Conservation (phyloP, 805 yeast species). For the Pichia exigua region DNA sequence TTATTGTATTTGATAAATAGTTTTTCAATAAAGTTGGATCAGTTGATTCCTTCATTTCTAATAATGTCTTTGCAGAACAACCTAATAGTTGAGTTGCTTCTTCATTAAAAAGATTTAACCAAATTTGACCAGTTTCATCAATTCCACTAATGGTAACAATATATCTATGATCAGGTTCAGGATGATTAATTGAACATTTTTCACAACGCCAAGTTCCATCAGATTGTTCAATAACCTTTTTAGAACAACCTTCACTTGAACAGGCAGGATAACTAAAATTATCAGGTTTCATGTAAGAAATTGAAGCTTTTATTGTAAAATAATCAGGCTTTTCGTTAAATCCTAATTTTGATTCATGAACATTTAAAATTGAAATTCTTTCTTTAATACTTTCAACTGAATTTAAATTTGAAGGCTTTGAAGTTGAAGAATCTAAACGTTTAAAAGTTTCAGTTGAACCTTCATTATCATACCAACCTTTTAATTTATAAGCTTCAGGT, state of each 20-base stretch:
- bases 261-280: constrained; percentile 90
- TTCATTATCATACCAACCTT: constrained; percentile 90
- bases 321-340: constrained; percentile 71
- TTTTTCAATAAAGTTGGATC: constrained; percentile 30
- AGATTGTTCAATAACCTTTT: constrained; percentile 69
- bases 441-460: constrained; percentile 61
- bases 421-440: constrained; percentile 40
- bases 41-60: constrained; percentile 43
- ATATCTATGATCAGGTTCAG: constrained; percentile 71
- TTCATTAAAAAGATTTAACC: constrained; percentile 84
- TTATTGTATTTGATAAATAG: constrained; percentile 27
- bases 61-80: constrained; percentile 53
- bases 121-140: constrained; percentile 75
- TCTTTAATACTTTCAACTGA: constrained; percentile 38
- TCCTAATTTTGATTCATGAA: constrained; percentile 63
- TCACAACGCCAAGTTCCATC: constrained; percentile 90
- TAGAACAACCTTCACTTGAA: constrained; percentile 63
- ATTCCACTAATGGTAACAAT: constrained; percentile 67
- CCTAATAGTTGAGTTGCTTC: constrained; percentile 63
- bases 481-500: constrained; percentile 76
- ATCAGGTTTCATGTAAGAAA: constrained; percentile 64
- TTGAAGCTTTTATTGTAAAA: constrained; percentile 66
- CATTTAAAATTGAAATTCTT: constrained; percentile 60
- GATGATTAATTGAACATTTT: constrained; percentile 66
- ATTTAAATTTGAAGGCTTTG: constrained; percentile 28